A percentile compares a stretch with the other conserved stretches of the same genome.
These are phyloP conservation scores for Xanthoceras sorbifolium DNA, from an alignment of 345 rosid genomes.

Conservation along the genomic window DNA sequence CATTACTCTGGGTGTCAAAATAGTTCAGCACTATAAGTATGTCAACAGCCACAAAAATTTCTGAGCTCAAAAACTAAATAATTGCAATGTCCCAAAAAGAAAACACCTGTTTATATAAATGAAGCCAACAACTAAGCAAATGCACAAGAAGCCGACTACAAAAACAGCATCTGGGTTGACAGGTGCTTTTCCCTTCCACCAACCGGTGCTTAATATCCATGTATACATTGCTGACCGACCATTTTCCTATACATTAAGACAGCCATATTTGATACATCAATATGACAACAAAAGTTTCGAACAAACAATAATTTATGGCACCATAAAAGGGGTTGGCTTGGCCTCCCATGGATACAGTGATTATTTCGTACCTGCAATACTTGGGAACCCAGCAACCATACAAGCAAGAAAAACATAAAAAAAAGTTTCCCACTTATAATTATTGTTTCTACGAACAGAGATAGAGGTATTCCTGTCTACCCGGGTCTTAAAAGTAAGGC, in stretches of 20 bases:
- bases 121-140: slow-evolving; percentile 54
- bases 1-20: slow-evolving; percentile 39
- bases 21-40: background rate
- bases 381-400: background rate
- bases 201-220: slow-evolving; percentile 74
- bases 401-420: slow-evolving; percentile 3
- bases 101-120: slow-evolving; percentile 63
- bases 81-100: background rate
- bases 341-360: background rate
- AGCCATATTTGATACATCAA: background rate
- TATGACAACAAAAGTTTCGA: background rate
- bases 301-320: background rate
- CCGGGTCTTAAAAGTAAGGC: background rate
- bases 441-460: background rate
- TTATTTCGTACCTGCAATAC: background rate
- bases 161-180: slow-evolving; percentile 64
- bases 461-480: background rate
- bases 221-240: slow-evolving; percentile 59
- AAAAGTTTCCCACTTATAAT: background rate
- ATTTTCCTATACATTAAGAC: slow-evolving; percentile 47
- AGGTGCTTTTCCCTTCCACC: slow-evolving; percentile 67
- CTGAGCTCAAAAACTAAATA: background rate
- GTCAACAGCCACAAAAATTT: slow-evolving; percentile 1
- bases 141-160: slow-evolving; percentile 55
- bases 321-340: background rate